Evolutionary conservation across 2,329 filamentous ascomycete species (phyloP), one percentile per base, ranked within the genome.

Genomic region (Trichoderma sp.): DNA sequence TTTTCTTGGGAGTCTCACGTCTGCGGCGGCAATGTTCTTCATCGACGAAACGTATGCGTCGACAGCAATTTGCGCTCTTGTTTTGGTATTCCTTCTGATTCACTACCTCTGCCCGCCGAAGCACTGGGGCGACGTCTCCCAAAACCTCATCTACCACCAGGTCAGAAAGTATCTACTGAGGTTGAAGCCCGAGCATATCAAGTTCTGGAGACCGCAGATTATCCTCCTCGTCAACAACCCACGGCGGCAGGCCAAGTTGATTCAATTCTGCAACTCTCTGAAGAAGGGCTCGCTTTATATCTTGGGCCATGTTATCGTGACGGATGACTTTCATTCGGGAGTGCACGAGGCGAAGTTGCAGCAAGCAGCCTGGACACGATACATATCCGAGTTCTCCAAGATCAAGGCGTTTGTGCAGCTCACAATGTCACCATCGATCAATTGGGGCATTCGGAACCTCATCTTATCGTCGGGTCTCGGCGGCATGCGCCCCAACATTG

Each of bases 371-470:
- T 95, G 92, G 92, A 90, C 90, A 28, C 92, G 90, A 70, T 93
- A 93, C 69, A 94, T 96, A 54, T 82, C 82, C 0, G 92, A 96
- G 71, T 92, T 88, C 69, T 92, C 91, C 1, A 88, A 86, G 70
- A 92, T 96, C 73, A 96, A 96, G 75, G 92, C 92, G 0, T 96
- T 96, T 73, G 89, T 96, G 14, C 93, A 96, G 70, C 85, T 96
- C 59, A 88, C 90, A 15, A 91, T 96, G 74, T 92, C 91, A 1
- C 92, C 92, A 0, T 86, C 87, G 3, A 86, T 93, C 34, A 92
- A 90, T 71, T 96, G 92, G 92, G 92, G 92, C 0, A 85, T 92
- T 24, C 84, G 92, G 21, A 96, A 96, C 71, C 81, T 96, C 52
- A 90, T 95, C 9, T 78, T 96, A 10, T 91, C 90, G 12, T 90